Evolutionary conservation across 169 alveolate genomes (phyloP), one percentile per base, ranked within the genome.

Genomic region (Eimeria brunetti): DNA sequence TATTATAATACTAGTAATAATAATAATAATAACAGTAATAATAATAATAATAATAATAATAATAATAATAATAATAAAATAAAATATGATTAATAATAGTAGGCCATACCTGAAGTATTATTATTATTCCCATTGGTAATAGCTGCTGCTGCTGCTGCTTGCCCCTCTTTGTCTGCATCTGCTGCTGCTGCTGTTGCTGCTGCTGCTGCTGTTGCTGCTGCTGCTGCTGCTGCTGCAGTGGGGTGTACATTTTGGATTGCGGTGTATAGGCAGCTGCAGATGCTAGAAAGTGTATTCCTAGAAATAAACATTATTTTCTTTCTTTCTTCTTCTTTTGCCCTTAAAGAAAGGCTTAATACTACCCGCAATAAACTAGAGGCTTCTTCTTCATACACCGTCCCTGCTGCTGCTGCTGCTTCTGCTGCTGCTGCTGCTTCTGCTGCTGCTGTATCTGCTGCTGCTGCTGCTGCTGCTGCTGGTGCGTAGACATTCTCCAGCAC

Each of bases 361-460:
- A 81, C 89, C 64, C 89, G 89, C 64, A 81, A 73, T 49, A 81
- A 30, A 16, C 73, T 81, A 27, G 89, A 81, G 16, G 56, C 64
- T 22, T 38, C 60, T 4, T 46, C 64, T 1, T 22, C 67, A 78
- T 27, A 41, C 33, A 46, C 36, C 1, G 1, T 60, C 62, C 41
- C 53, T 27, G 53, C 41, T 14, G 81, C 81, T 30, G 60, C 60
- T 51, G 60, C 60, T 51, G 60, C 60, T 51, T 6, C 60, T 51
- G 60, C 60, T 51, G 60, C 60, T 51, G 60, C 60, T 8, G 60
- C 60, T 8, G 60, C 60, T 8, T 6, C 60, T 8, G 60, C 12
- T 6, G 60, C 60, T 8, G 60, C 60, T n/a, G n/a, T n/a, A n/a
- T n/a, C n/a, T n/a, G n/a, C n/a, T n/a, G n/a, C n/a, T n/a, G n/a